phyloP scores from a whole-genome alignment of 805 yeast species.

The Candida takata region DNA sequence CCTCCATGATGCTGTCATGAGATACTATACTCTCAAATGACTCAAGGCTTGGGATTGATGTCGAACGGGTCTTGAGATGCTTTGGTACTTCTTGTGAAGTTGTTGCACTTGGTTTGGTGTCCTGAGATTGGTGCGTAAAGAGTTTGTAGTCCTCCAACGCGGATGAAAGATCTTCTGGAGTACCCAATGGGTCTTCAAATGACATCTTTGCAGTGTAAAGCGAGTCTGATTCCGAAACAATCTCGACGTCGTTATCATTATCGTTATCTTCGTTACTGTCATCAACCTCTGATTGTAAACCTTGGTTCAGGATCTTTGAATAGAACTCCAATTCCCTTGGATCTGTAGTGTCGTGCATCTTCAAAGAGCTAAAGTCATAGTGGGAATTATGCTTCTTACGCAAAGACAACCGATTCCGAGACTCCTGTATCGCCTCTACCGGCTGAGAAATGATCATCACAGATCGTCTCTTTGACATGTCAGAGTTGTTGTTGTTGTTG shows the following conservation, averaged over 20 bases:
- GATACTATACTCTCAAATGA: slow-evolving; percentile 12
- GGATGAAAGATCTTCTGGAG: slow-evolving; percentile 4
- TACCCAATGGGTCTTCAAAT: not conserved
- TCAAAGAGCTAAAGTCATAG: slow-evolving; percentile 6
- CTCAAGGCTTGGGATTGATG: slow-evolving; percentile 16
- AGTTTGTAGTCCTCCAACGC: slow-evolving; percentile 20
- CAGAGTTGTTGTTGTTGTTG: not conserved
- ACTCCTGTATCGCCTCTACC: too few relatives aligned
- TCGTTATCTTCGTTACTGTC: too few relatives aligned
- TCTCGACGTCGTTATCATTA: too few relatives aligned
- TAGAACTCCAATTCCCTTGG: slow-evolving; percentile 21
- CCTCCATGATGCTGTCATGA: slow-evolving; percentile 11
- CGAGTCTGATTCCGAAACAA: too few relatives aligned
- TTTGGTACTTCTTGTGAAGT: not conserved
- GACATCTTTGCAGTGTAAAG: not conserved
- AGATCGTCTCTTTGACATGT: slow-evolving; percentile 1
- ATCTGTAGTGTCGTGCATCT: slow-evolving; percentile 10
- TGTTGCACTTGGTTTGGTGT: slow-evolving; percentile 2
- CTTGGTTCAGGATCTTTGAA: slow-evolving; percentile 3
- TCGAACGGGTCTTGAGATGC: not conserved
- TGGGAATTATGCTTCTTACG: slow-evolving; percentile 12
- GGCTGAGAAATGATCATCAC: not conserved
- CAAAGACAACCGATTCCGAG: too few relatives aligned
- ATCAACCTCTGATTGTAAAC: too few relatives aligned
- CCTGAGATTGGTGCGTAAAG: slow-evolving; percentile 8